These are phyloP conservation scores for Cephalotrichum gorgonifer DNA, from an alignment of 2,329 filamentous ascomycete species.

Conservation along the genomic window DNA sequence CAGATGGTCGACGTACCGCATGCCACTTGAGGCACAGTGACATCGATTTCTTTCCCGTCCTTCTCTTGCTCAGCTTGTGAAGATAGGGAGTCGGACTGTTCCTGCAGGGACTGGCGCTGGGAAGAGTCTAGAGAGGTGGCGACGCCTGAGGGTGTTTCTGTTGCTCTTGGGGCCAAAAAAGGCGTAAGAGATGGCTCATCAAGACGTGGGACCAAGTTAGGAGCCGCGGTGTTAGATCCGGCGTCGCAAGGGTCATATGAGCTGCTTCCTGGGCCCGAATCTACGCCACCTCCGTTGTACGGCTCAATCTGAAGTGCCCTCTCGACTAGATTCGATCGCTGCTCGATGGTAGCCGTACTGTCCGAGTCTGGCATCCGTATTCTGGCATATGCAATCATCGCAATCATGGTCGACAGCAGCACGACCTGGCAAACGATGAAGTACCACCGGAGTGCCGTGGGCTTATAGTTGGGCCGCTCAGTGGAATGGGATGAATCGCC, in stretches of 20 bases:
- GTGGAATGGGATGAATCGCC: too few species aligned
- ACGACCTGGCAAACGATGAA: conserved; percentile 17
- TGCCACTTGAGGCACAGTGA: not conserved
- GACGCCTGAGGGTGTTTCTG: too few species aligned
- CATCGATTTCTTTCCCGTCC: not conserved
- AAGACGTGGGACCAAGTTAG: too few species aligned
- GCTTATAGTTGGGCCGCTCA: conserved; percentile 20
- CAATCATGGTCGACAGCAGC: conserved; percentile 15
- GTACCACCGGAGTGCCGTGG: conserved; percentile 20
- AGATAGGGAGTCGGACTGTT: not conserved
- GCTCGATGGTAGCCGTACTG: conserved; percentile 14
- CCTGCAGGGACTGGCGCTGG: not conserved
- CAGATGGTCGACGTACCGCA: conserved; percentile 3
- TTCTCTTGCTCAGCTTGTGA: not conserved
- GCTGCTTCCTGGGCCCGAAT: not conserved
- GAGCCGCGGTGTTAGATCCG: too few species aligned
- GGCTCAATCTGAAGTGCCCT: not conserved
- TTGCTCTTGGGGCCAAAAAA: too few species aligned
- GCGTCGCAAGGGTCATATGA: not conserved
- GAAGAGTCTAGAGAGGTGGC: too few species aligned
- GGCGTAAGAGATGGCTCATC: not conserved
- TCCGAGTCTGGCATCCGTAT: conserved; percentile 20
- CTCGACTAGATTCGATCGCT: not conserved
- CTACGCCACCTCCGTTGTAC: too few species aligned
- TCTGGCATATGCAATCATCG: conserved; percentile 16